A percentile compares a stretch with the other conserved stretches of the same genome.
phyloP scores from a whole-genome alignment of 2,329 filamentous ascomycete genomes.

The Diaporthe sp. region DNA sequence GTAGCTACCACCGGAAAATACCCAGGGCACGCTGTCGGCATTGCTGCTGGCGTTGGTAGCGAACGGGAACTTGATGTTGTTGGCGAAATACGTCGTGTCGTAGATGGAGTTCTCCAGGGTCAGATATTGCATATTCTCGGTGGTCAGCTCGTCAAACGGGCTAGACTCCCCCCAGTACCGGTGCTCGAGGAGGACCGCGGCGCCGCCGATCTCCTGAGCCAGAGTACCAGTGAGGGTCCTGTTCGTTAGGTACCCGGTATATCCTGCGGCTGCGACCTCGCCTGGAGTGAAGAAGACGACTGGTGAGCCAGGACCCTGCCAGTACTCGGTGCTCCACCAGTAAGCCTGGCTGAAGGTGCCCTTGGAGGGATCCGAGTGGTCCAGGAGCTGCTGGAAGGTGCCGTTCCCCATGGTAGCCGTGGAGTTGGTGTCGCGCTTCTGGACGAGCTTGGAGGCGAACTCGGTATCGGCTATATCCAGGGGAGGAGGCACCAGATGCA shows the following conservation, averaged over 20 bases:
- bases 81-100: slow-evolving; percentile 56
- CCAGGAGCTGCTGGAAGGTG: slow-evolving; percentile 56
- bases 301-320: slow-evolving; percentile 55
- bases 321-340: slow-evolving; percentile 56
- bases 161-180: slow-evolving; percentile 58
- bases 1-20: slow-evolving; percentile 68
- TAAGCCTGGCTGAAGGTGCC: slow-evolving; percentile 57
- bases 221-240: slow-evolving; percentile 53
- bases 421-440: slow-evolving; percentile 37
- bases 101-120: slow-evolving; percentile 57
- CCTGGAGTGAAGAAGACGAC: slow-evolving; percentile 57
- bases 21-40: slow-evolving; percentile 65
- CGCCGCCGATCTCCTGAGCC: slow-evolving; percentile 54
- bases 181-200: slow-evolving; percentile 56
- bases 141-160: slow-evolving; percentile 51
- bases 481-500: slow-evolving; percentile 43
- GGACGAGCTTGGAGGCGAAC: slow-evolving; percentile 23
- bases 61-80: slow-evolving; percentile 62
- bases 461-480: slow-evolving; percentile 42
- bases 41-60: slow-evolving; percentile 58
- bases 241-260: slow-evolving; percentile 59
- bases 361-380: slow-evolving; percentile 54
- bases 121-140: slow-evolving; percentile 53
- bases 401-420: slow-evolving; percentile 44
- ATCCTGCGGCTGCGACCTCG: slow-evolving; percentile 51